These are phyloP conservation scores for Aspergillus unguis DNA, from an alignment of 2,329 filamentous ascomycete genomes.

Conservation along the genomic window DNA sequence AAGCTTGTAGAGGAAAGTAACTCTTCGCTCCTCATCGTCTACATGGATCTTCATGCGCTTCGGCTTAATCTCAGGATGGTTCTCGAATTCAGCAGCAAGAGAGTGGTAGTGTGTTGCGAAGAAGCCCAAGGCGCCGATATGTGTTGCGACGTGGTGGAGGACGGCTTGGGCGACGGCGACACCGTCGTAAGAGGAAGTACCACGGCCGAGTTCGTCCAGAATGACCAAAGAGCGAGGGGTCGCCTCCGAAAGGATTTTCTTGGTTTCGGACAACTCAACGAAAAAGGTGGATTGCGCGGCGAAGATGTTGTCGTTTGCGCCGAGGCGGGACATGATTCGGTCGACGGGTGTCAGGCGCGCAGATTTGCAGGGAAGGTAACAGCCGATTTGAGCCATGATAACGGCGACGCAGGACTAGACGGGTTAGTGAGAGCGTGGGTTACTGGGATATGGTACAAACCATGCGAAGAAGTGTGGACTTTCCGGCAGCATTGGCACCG, in stretches of 20 bases:
- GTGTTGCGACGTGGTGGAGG: conserved; percentile 89
- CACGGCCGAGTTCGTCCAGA: conserved; percentile 90
- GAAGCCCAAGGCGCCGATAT: conserved; percentile 91
- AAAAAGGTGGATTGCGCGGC: conserved; percentile 98
- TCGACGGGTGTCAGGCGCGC: conserved; percentile 87
- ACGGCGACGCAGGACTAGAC: conserved; percentile 83
- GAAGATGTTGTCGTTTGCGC: conserved; percentile 98
- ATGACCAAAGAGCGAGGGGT: conserved; percentile 94
- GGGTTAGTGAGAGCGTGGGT: conserved; percentile 11
- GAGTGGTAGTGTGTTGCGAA: conserved; percentile 98
- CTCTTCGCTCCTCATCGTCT: conserved; percentile 74
- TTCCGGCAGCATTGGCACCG: conserved; percentile 94
- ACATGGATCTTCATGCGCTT: conserved; percentile 94
- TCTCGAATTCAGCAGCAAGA: conserved; percentile 82
- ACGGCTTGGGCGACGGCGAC: conserved; percentile 96
- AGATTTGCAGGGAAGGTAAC: conserved; percentile 78
- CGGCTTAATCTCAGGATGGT: conserved; percentile 80
- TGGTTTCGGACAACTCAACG: conserved; percentile 93
- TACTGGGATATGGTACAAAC: conserved; percentile 46
- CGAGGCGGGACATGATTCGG: conserved; percentile 96
- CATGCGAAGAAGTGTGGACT: conserved; percentile 95
- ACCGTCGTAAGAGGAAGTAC: conserved; percentile 92
- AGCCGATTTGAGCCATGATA: conserved; percentile 96
- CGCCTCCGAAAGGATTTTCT: conserved; percentile 94
- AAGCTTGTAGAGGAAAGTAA: conserved; percentile 95